Evolutionary conservation across 2,329 filamentous ascomycete genomes (phyloP), one percentile per base, ranked within the genome.

Genomic region (Colletotrichum horii): DNA sequence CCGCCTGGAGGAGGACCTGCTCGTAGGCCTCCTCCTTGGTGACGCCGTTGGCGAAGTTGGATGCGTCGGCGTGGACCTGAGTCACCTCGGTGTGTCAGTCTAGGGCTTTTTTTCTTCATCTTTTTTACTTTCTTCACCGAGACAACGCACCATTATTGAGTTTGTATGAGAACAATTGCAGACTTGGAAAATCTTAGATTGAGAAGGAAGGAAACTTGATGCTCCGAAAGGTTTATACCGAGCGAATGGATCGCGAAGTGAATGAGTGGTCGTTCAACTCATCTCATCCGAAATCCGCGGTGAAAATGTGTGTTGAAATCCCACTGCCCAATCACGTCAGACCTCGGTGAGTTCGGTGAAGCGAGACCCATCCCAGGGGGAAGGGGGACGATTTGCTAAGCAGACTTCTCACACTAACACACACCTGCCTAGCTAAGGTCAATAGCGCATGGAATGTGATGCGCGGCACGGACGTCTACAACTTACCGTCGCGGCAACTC

Each of bases 51-150:
- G 87, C 88, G 84, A 96, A 96, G 80, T 91, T 95, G 68, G 94
- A 94, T 4, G 94, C 91, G 82, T 96, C 94, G 67, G 95, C 94
- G 85, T 96, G 95, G 74, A 95, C 93, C 93, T 92, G 32, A 71
- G 30, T 69, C 64, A 38, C 55, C 32, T 48, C n/a, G 9, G 28
- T 15, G 26, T 73, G 62, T 64, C 12, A 69, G 32, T 16, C 24
- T 48, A 58, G 34, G 58, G 38, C 14, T 75, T 7, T 22, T 30
- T 7, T 11, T 3, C 19, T 19, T 9, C 19, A 58, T 16, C 26
- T 26, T 2, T 52, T 36, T 19, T 14, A 14, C 24, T 12, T 34
- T n/a, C 24, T 36, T 8, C 8, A 15, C 28, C 28, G 43, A 32
- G 19, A 55, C 32, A 16, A 65, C 56, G 67, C n/a, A 48, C 72